Evolutionary conservation across 2,329 filamentous ascomycete genomes (phyloP), one percentile per base, ranked within the genome.

Genomic region (Fusarium odoratissimum): DNA sequence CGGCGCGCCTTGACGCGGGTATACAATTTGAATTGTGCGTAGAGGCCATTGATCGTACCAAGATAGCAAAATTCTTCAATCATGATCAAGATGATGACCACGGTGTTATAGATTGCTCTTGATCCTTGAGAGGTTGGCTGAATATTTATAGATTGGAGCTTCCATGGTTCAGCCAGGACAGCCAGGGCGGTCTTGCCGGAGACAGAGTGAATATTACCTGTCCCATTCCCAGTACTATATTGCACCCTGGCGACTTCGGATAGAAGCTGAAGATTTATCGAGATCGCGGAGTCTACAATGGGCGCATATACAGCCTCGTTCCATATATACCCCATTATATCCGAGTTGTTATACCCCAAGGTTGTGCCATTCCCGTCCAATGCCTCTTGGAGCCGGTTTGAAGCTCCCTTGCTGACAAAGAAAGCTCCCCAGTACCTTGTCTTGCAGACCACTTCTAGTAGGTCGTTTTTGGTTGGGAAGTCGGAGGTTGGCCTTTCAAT

Each of bases 21-120:
- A 44, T 74, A 76, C 30, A 76, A 41, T 49, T 72, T 76, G 62
- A 76, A 75, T n/a, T 70, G 48, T 11, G 56, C 72, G 12, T 72
- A 75, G 23, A 76, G 70, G 3, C 72, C 74, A 37, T 76, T 76
- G 38, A 76, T 58, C 9, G 64, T 72, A 33, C 69, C 74, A 14
- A 76, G 66, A 41, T 74, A 77, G 49, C 76, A 77, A 54, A 76
- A 76, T 21, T 76, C 69, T 30, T 77, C 68, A 35, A 76, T 75
- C 33, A 76, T 42, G n/a, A 75, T 54, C 49, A 77, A 30, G 13
- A 77, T 75, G 51, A 77, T 72, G n/a, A 69, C 64, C 3, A 76
- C 68, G 2, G 73, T 77, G 31, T 76, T 76, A n/a, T 76, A 77
- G 31, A 77, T 75, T 25, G 68, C 49, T 8, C 75, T 73, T 3